phyloP scores from a whole-genome alignment of 495 filamentous ascomycete species.

The Neurospora cerealis region DNA sequence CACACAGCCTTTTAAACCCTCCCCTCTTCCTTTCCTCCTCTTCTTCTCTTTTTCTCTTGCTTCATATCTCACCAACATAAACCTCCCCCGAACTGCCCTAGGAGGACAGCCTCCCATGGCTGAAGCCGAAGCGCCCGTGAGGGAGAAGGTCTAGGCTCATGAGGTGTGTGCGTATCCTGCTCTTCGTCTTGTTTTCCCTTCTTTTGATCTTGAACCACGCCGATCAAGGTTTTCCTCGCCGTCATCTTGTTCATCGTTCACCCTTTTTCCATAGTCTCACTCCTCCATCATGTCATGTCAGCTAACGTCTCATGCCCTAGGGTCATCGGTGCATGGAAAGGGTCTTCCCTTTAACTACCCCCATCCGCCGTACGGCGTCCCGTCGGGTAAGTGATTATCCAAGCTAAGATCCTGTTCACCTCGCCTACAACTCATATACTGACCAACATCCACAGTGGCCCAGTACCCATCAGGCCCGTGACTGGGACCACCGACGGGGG shows the following conservation, averaged over 20 bases:
- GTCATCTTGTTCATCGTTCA: background rate
- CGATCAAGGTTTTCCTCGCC: background rate
- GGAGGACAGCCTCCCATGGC: background rate
- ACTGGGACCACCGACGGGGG: background rate
- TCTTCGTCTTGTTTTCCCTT: background rate
- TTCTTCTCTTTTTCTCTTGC: background rate
- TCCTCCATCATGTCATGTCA: background rate
- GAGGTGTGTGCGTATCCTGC: background rate
- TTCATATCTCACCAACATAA: background rate
- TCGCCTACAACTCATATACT: background rate
- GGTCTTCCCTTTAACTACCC: too few species aligned
- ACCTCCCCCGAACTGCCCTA: background rate
- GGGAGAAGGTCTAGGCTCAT: background rate
- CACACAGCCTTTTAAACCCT: background rate
- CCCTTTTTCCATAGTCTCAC: background rate
- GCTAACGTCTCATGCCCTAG: background rate
- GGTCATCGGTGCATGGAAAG: background rate
- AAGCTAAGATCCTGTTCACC: background rate
- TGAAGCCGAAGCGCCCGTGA: background rate
- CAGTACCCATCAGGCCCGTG: background rate
- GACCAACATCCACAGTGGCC: background rate
- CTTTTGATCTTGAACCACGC: background rate
- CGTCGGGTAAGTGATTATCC: background rate
- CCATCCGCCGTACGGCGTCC: background rate
- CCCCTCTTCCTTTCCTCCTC: background rate